A percentile compares a stretch with the other conserved stretches of the same genome.
Evolutionary conservation across 1,284 basidiomycete species (phyloP).

Genomic region (Cutaneotrichosporon sp.): DNA sequence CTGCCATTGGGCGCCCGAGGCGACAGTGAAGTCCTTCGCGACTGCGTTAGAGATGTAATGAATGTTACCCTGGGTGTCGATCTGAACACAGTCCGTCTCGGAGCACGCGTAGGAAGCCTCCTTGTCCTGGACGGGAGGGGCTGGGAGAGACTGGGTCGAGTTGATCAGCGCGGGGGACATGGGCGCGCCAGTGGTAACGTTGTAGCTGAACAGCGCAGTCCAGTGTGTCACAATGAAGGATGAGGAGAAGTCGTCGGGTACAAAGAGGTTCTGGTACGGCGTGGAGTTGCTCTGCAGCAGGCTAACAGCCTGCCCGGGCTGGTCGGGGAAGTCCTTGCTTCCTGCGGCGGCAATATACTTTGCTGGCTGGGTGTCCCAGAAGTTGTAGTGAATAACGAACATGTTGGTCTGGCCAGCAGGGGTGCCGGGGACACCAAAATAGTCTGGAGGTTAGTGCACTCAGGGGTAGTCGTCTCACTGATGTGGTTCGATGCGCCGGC

Average conservation of each 20-base stretch:
- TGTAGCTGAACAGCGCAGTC: slow-evolving; percentile 42
- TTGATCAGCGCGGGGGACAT: slow-evolving; percentile 55
- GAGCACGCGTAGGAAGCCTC: slow-evolving; percentile 68
- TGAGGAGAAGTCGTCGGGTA: slow-evolving; percentile 71
- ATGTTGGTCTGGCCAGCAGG: slow-evolving; percentile 65
- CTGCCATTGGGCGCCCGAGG: slow-evolving; percentile 37
- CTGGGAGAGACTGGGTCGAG: slow-evolving; percentile 65
- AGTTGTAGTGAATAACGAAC: slow-evolving; percentile 82
- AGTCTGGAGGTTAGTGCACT: slow-evolving; percentile 52
- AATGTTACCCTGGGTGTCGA: slow-evolving; percentile 62
- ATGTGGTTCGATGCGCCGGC: slow-evolving; percentile 47
- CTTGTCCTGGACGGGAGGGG: slow-evolving; percentile 63
- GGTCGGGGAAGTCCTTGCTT: slow-evolving; percentile 62
- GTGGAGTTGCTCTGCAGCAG: slow-evolving; percentile 62
- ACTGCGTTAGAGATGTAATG: slow-evolving; percentile 62
- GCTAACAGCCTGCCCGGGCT: slow-evolving; percentile 67
- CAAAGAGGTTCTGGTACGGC: slow-evolving; percentile 74
- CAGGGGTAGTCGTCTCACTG: slow-evolving; percentile 21
- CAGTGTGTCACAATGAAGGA: slow-evolving; percentile 64
- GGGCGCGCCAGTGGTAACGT: slow-evolving; percentile 32
- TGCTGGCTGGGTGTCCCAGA: slow-evolving; percentile 72
- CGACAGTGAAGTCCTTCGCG: slow-evolving; percentile 40
- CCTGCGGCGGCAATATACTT: slow-evolving; percentile 53
- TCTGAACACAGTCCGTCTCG: slow-evolving; percentile 66
- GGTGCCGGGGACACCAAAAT: slow-evolving; percentile 65